Percentiles rank a stretch among this genome's conserved stretches.
Conservation (phyloP, 768 basidiomycete genomes). For the Infundibulicybe gibba region DNA sequence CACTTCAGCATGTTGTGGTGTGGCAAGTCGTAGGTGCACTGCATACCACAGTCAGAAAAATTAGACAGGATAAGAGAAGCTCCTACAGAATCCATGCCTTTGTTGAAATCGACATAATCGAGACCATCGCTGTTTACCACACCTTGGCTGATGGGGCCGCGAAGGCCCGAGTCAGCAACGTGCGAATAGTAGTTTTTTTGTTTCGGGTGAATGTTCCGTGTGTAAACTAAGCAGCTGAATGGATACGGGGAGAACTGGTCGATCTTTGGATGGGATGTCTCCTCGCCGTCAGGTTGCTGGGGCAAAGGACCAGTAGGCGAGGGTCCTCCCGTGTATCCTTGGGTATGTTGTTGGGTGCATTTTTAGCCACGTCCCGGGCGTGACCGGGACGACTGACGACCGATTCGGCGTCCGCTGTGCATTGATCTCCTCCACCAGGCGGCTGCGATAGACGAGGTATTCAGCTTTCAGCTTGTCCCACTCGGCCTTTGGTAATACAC, state of each 20-base stretch:
- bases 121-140: constrained; percentile 31
- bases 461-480: constrained; percentile 70
- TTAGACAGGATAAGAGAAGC: not conserved
- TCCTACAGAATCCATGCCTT: constrained; percentile 71
- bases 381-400: not conserved
- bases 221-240: constrained; percentile 62
- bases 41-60: not conserved
- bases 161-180: constrained; percentile 48
- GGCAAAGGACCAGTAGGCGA: not conserved
- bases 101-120: constrained; percentile 79
- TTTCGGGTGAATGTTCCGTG: constrained; percentile 66
- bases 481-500: constrained; percentile 46
- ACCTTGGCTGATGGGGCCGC: not conserved
- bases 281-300: not conserved
- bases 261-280: constrained; percentile 8
- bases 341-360: not conserved
- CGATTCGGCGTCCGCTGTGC: constrained; percentile 19
- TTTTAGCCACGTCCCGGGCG: not conserved
- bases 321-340: not conserved
- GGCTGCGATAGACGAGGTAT: constrained; percentile 60
- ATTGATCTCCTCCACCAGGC: constrained; percentile 47
- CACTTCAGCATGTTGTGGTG: constrained; percentile 38
- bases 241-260: constrained; percentile 47
- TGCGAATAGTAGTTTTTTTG: constrained; percentile 80
- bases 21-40: constrained; percentile 76